A percentile compares a stretch with the other conserved stretches of the same genome.
Evolutionary conservation across 1,284 basidiomycete genomes (phyloP).

Genomic region (Irpex lacteus): DNA sequence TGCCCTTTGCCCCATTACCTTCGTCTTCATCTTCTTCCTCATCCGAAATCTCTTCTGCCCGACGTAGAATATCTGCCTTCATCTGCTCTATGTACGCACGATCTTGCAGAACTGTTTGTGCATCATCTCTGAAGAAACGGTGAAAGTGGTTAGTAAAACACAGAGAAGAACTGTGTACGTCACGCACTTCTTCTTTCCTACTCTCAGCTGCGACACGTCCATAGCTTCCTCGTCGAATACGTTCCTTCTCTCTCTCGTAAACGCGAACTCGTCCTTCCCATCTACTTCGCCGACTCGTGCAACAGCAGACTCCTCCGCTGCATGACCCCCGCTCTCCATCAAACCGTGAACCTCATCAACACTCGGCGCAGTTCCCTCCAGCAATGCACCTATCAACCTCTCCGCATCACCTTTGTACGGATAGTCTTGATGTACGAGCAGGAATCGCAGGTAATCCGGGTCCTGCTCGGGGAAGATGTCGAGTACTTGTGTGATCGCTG

Average conservation of each 20-base stretch:
- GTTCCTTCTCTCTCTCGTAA: conserved; percentile 56
- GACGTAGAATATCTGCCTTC: conserved; percentile 78
- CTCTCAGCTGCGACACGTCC: conserved; percentile 54
- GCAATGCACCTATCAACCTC: conserved; percentile 60
- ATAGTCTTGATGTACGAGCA: conserved; percentile 49
- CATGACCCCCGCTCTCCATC: neutral
- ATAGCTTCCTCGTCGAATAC: conserved; percentile 71
- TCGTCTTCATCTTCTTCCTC: conserved; percentile 61
- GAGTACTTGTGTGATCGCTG: conserved; percentile 61
- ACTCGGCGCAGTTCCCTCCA: conserved; percentile 64
- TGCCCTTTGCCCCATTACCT: conserved; percentile 23
- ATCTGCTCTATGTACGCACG: conserved; percentile 66
- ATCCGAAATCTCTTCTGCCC: conserved; percentile 66
- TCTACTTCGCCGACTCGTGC: neutral
- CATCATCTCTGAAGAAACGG: conserved; percentile 39
- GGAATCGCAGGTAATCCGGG: conserved; percentile 50
- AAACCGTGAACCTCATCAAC: conserved; percentile 33
- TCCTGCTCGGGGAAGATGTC: conserved; percentile 67
- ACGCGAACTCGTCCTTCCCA: conserved; percentile 24
- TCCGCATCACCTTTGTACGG: conserved; percentile 52
- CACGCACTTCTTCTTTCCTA: conserved; percentile 70
- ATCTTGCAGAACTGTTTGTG: conserved; percentile 47
- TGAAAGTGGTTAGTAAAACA: conserved; percentile 17
- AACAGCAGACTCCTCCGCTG: neutral
- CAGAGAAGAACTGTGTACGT: neutral